Conservation (phyloP, 2,329 filamentous ascomycete species). For the Aureobasidium vineae region DNA sequence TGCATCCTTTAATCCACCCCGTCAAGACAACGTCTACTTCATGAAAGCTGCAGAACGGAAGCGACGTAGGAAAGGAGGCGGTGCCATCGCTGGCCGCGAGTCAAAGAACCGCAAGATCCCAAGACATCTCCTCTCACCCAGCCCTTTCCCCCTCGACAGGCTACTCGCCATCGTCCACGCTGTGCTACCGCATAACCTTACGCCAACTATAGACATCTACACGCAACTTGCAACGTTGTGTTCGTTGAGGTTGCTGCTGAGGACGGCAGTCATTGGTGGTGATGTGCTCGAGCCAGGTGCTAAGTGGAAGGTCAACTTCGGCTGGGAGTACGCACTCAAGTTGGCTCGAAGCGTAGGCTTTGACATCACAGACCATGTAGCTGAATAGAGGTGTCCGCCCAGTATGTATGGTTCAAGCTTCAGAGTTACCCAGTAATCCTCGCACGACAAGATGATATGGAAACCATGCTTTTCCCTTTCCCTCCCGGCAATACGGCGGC, state of each 20-base stretch:
- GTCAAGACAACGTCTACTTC: slow-evolving; percentile 72
- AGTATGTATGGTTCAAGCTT: not conserved
- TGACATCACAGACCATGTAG: slow-evolving; percentile 75
- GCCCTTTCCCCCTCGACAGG: slow-evolving; percentile 73
- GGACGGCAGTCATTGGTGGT: slow-evolving; percentile 58
- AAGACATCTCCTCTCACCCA: slow-evolving; percentile 71
- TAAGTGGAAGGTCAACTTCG: slow-evolving; percentile 75
- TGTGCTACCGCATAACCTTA: slow-evolving; percentile 53
- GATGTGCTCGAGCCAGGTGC: slow-evolving; percentile 68
- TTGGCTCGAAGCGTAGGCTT: slow-evolving; percentile 72
- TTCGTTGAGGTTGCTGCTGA: slow-evolving; percentile 65
- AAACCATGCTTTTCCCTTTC: not conserved
- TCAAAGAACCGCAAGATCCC: slow-evolving; percentile 66
- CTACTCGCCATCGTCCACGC: slow-evolving; percentile 75
- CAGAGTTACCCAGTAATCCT: not conserved
- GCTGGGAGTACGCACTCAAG: slow-evolving; percentile 71
- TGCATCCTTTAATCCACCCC: slow-evolving; percentile 73
- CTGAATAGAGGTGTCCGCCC: slow-evolving; percentile 50
- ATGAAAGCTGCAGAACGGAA: slow-evolving; percentile 63
- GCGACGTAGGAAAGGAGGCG: slow-evolving; percentile 51
- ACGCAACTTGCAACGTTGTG: slow-evolving; percentile 67
- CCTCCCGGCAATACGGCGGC: not conserved
- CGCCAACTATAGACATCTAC: slow-evolving; percentile 49
- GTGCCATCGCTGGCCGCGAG: slow-evolving; percentile 41
- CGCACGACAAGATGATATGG: not conserved